These are phyloP conservation scores for Thoreauomyces humboldtii DNA, from an alignment of 192 early-diverging fungal species.

Conservation along the genomic window DNA sequence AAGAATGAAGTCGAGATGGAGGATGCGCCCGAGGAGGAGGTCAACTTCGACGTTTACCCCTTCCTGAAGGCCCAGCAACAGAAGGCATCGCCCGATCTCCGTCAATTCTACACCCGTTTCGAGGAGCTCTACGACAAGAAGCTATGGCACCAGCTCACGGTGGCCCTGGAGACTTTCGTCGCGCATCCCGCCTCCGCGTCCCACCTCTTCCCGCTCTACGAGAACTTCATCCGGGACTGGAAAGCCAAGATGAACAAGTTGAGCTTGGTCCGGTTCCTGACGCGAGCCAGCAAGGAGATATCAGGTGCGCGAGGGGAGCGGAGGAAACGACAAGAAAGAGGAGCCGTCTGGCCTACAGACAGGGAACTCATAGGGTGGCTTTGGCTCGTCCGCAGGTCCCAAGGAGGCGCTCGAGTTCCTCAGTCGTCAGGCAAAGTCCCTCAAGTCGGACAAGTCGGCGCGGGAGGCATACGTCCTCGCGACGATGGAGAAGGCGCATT, in stretches of 20 bases:
- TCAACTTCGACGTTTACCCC: constrained; percentile 55
- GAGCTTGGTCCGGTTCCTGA: constrained; percentile 80
- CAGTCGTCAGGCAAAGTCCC: constrained; percentile 62
- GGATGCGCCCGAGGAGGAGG: constrained; percentile 19
- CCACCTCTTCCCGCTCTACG: constrained; percentile 78
- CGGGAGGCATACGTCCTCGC: constrained; percentile 85
- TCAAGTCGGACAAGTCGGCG: constrained; percentile 56
- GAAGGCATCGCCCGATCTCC: constrained; percentile 66
- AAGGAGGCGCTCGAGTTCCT: constrained; percentile 77
- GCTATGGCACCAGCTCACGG: constrained; percentile 98
- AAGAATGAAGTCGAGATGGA: constrained; percentile 12
- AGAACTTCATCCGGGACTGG: constrained; percentile 92
- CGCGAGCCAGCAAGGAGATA: constrained; percentile 66
- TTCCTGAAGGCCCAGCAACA: constrained; percentile 69
- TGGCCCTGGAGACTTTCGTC: constrained; percentile 76
- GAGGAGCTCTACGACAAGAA: constrained; percentile 94
- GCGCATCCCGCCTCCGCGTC: constrained; percentile 71
- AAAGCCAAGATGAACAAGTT: constrained; percentile 93
- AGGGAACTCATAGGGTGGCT: too few relatives aligned
- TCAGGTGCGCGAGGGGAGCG: constrained; percentile 9
- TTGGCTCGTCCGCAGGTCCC: constrained; percentile 50
- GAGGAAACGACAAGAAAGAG: too few relatives aligned
- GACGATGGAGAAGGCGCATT: constrained; percentile 81
- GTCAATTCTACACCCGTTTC: constrained; percentile 77
- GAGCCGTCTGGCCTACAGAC: too few relatives aligned